Base-by-base conservation (phyloP, 192 early-diverging fungal genomes). In the Mortierella antarctica region DNA sequence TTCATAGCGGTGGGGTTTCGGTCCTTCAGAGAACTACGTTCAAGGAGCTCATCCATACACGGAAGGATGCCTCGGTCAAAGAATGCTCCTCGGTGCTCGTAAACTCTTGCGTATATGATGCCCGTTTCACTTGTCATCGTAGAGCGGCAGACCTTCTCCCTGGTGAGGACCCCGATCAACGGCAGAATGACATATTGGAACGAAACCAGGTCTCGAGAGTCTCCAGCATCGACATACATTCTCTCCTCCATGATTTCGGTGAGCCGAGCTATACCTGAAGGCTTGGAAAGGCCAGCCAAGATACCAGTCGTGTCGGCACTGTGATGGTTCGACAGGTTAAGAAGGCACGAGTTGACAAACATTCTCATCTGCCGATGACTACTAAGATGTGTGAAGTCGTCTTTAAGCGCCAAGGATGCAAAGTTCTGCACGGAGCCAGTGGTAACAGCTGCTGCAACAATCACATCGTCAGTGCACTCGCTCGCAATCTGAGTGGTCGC, bases 141-240 rank as follows among this genome's bases (percentile, higher is more conserved):
- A 17, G 76, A 71, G 45, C 73, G 68, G 31, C 71, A 73, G 15
- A 86, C 48, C 20, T 45, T 62, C 15, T 73, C 65, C 17, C 85
- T 56, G 13, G 80, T 84, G 40, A 86, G 57, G 9, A 84, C 62
- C 2, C 82, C 85, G n/a, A 86, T 49, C 11, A 86, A 60, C 5
- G 85, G 85, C 17, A 86, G 46, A 15, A 74, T 50, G 0, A 82
- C 85, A 58, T 54, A 70, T 18, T 86, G 85, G 40, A 84, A 84
- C 12, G 85, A 84, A 6, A 80, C 23, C 2, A 60, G 4, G 6
- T 40, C 13, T 14, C 41, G 31, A 6, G 42, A 9, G 10, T 57
- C 44, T 2, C 59, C 83, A 12, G 62, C 79, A 58, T 82, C 74
- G 21, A 73, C 57, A n/a, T 56, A 57, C 65, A 86, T 74, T 5